Evolutionary conservation across 495 filamentous ascomycete genomes (phyloP).

Genomic region (Darksidea phi): DNA sequence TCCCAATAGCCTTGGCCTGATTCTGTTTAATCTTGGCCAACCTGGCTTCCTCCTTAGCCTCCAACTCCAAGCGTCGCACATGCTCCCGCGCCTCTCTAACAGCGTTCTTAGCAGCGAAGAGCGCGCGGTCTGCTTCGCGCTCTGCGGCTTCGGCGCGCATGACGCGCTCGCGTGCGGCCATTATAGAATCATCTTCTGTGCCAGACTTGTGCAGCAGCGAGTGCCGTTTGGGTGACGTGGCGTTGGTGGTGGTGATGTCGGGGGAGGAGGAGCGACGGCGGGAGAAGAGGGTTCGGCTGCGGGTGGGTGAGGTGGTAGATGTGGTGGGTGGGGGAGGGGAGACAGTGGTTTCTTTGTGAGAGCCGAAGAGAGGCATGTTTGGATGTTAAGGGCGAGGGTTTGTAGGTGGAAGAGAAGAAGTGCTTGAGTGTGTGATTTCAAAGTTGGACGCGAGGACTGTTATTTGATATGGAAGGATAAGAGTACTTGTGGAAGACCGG

Average conservation of each 20-base stretch:
- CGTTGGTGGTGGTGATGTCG: conserved; percentile 30
- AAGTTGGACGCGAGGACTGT: too few relatives aligned
- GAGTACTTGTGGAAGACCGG: not conserved
- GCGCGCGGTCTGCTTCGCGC: conserved; percentile 60
- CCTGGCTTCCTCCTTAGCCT: conserved; percentile 62
- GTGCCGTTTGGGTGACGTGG: conserved; percentile 32
- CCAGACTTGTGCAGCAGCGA: conserved; percentile 47
- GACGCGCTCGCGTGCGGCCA: conserved; percentile 57
- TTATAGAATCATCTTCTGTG: conserved; percentile 59
- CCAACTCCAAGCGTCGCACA: conserved; percentile 60
- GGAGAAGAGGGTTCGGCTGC: conserved; percentile 48
- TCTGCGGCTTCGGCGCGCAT: conserved; percentile 60
- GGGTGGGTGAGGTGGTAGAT: conserved; percentile 36
- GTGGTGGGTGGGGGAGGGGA: conserved; percentile 21
- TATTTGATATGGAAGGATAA: too few relatives aligned
- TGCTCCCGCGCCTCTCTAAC: conserved; percentile 63
- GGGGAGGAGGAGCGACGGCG: conserved; percentile 49
- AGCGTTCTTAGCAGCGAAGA: conserved; percentile 54
- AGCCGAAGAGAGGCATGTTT: conserved; percentile 38
- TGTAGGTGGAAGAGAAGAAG: too few relatives aligned
- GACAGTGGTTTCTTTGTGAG: conserved; percentile 11
- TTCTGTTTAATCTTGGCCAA: conserved; percentile 66
- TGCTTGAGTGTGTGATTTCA: too few relatives aligned
- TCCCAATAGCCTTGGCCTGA: conserved; percentile 61
- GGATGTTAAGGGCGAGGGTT: not conserved